Base-by-base conservation (phyloP, 345 rosid species). In the Bruguiera sexangula region DNA sequence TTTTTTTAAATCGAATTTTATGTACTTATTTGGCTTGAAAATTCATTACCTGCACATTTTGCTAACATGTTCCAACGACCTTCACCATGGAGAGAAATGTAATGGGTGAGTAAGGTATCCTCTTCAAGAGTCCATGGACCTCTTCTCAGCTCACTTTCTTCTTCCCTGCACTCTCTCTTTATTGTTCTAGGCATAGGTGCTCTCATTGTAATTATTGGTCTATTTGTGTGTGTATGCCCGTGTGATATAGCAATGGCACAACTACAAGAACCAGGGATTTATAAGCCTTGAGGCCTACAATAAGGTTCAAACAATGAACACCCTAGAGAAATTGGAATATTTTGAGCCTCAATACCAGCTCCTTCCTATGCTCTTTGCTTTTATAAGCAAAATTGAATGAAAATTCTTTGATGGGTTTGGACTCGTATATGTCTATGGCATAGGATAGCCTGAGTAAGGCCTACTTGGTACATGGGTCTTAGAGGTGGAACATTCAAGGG, bases 81-180 rank as follows among this genome's bases (percentile, higher is more conserved):
- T 79, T 91, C 98, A 27, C 96, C 96, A 22, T 94, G 89, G 36
- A 76, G 75, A 69, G 90, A 72, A 84, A 94, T 89, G 93, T 89
- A 88, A 86, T 88, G 85, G 50, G 88, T 82, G 80, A 94, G 98
- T 75, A 87, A 85, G 58, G 89, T 80, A 75, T 94, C 98, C 79
- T 94, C 98, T 77, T 94, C 97, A 55, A 88, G 86, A 0, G 92
- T 89, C 98, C 98, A 94, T 2, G 98, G 98, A n/a, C 98, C 98
- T 77, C 96, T 78, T 68, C 90, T 80, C n/a, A 91, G 72, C 72
- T 86, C 96, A 81, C 69, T 63, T 57, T 83, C 88, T 31, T 90
- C 89, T 64, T 84, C 88, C 19, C 15, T 48, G 73, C 64, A 73
- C 69, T 68, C 67, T 66, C 61, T 75, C 54, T 65, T 80, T 58